Conservation (phyloP, 1,139 yeast species). For the Taphrina flavorubra region DNA sequence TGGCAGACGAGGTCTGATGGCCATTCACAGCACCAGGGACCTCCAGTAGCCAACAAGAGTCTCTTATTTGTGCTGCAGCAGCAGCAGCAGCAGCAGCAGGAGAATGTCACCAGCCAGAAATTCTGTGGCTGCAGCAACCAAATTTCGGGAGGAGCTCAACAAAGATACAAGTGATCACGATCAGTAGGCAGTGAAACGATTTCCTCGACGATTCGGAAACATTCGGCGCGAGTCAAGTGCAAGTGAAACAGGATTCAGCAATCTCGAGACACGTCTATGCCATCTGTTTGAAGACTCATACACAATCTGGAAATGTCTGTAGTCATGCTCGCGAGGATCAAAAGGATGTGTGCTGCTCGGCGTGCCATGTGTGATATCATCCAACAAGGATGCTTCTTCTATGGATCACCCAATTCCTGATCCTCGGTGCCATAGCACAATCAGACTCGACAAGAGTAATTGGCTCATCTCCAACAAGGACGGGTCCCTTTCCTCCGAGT, state of each 20-base stretch:
- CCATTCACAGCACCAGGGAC: background rate
- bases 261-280: background rate
- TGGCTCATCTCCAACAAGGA: background rate
- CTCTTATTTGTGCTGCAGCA: background rate
- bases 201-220: background rate
- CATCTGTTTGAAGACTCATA: background rate
- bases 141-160: slow-evolving; percentile 11
- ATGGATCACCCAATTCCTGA: background rate
- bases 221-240: no score
- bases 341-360: no score
- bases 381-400: background rate
- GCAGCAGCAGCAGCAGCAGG: background rate
- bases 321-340: no score
- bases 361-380: background rate
- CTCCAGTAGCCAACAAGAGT: background rate
- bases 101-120: no score
- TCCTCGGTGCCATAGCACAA: background rate
- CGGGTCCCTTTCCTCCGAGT: background rate
- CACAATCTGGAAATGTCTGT: no score
- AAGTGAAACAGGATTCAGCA: background rate
- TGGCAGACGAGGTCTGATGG: slow-evolving; percentile 27
- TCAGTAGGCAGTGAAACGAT: slow-evolving; percentile 1
- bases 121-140: background rate
- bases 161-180: background rate
- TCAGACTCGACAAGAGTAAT: background rate